A percentile compares a stretch with the other conserved stretches of the same genome.
Evolutionary conservation across 1,284 basidiomycete species (phyloP).

Genomic region (Polyporus tsugae): DNA sequence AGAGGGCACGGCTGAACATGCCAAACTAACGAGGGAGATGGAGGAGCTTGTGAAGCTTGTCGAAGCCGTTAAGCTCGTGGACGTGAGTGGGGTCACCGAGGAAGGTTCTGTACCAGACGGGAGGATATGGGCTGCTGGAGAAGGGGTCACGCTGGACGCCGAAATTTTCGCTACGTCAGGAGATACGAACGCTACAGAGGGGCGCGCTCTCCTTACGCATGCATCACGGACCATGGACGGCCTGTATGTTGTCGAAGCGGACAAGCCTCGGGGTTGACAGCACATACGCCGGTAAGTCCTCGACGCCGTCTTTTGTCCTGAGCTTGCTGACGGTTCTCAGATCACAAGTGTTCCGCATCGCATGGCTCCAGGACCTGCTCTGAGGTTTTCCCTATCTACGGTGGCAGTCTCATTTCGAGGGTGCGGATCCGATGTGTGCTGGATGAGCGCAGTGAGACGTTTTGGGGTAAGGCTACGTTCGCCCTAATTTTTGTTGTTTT

Average conservation of each 20-base stretch:
- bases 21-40: slow-evolving; percentile 60
- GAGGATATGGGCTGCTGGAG: slow-evolving; percentile 51
- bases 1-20: slow-evolving; percentile 59
- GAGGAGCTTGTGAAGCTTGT: slow-evolving; percentile 77
- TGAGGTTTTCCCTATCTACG: background rate
- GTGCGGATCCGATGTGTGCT: background rate
- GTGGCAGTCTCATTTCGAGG: background rate
- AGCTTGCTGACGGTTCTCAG: slow-evolving; percentile 4
- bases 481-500: background rate
- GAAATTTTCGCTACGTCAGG: slow-evolving; percentile 13
- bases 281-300: slow-evolving; percentile 19
- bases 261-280: slow-evolving; percentile 42
- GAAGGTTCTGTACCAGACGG: slow-evolving; percentile 50
- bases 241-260: slow-evolving; percentile 55
- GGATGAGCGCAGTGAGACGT: background rate
- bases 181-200: slow-evolving; percentile 39
- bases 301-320: background rate
- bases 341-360: background rate
- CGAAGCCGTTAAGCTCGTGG: slow-evolving; percentile 76
- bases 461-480: background rate
- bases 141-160: slow-evolving; percentile 45
- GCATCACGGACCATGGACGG: slow-evolving; percentile 56
- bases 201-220: slow-evolving; percentile 55
- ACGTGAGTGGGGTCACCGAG: slow-evolving; percentile 45
- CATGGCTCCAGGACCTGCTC: background rate